Base-by-base conservation (phyloP, 75 land plant species). In the Gnetum montanum region DNA sequence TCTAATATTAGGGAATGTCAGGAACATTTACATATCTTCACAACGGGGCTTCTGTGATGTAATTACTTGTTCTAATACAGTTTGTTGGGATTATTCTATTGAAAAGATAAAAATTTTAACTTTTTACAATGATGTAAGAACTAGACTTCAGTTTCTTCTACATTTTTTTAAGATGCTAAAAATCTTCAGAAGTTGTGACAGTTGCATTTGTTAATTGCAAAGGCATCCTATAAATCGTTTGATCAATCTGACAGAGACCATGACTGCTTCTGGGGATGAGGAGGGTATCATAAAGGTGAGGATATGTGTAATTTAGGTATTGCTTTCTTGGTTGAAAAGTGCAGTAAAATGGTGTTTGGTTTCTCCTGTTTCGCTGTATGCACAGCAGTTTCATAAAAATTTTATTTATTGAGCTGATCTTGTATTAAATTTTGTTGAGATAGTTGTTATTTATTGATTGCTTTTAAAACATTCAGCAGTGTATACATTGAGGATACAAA, bases 231-330 rank as follows among this genome's bases (percentile, higher is more conserved):
- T 93, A 13, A 82, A 85, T 64, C 84, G 86, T 8, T 29, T 93
- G 18, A 60, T 82, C 47, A 89, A 77, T 59, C 58, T 84, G 34
- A 80, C 88, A 1, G 90, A 89, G 43, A 64, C 82, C 31, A 89
- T 87, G 4, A 62, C 89, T 48, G 86, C 90, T 5, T 73, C 96
- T 6, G 98, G 98, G 30, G 98, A 93, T 75, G 98, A 93, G 54
- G 82, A 70, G 22, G 98, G 98, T 12, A 80, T 76, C 43, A 77
- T 93, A 12, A 93, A 93, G 90, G 90, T 83, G 34, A 38, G 37
- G n/a, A n/a, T n/a, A n/a, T n/a, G 51, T 34, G 30, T 12, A 18
- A 0, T 8, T 57, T 4, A 51, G 34, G 47, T 29, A 18, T 58
- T 43, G 29, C 28, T 33, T 22, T 54, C 8, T 24, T 10, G 5